These are phyloP conservation scores for Kodamaea nitidulidarum DNA, from an alignment of 805 yeast genomes.

Conservation along the genomic window DNA sequence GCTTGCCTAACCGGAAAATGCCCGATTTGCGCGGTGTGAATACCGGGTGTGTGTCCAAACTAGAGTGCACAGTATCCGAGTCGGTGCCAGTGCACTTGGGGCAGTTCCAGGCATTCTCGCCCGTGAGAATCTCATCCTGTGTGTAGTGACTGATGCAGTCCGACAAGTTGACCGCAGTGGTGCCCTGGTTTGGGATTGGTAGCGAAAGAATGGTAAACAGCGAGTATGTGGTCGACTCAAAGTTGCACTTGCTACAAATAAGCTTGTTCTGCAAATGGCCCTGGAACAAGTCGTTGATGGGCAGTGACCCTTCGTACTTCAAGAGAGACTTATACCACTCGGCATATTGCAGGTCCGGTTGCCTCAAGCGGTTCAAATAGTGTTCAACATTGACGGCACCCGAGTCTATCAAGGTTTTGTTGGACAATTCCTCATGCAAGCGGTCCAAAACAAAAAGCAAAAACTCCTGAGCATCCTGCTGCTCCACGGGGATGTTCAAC, in stretches of 20 bases:
- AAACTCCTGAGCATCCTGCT: slow-evolving; percentile 80
- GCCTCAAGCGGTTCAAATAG: slow-evolving; percentile 26
- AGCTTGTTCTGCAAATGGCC: slow-evolving; percentile 69
- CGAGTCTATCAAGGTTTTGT: slow-evolving; percentile 16
- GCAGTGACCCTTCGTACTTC: slow-evolving; percentile 59
- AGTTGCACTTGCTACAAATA: slow-evolving; percentile 62
- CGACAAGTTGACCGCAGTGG: slow-evolving; percentile 41
- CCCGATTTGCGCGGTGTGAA: slow-evolving; percentile 33
- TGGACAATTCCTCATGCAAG: slow-evolving; percentile 59
- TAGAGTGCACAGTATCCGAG: slow-evolving; percentile 9
- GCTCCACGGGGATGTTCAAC: slow-evolving; percentile 65
- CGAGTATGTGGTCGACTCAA: slow-evolving; percentile 54
- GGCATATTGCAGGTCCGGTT: slow-evolving; percentile 48
- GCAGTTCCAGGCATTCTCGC: slow-evolving; percentile 83
- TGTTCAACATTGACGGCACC: slow-evolving; percentile 13
- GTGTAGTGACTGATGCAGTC: slow-evolving; percentile 64
- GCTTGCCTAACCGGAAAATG: slow-evolving; percentile 29
- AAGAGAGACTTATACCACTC: slow-evolving; percentile 57
- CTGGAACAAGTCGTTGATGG: slow-evolving; percentile 62
- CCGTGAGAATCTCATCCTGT: slow-evolving; percentile 59
- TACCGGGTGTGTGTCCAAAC: slow-evolving; percentile 34
- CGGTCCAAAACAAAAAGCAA: slow-evolving; percentile 61
- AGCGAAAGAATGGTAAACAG: slow-evolving; percentile 61
- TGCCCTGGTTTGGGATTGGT: slow-evolving; percentile 48
- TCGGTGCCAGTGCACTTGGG: slow-evolving; percentile 54